phyloP scores from a whole-genome alignment of 306 rosid species.

The Castanea crenata region DNA sequence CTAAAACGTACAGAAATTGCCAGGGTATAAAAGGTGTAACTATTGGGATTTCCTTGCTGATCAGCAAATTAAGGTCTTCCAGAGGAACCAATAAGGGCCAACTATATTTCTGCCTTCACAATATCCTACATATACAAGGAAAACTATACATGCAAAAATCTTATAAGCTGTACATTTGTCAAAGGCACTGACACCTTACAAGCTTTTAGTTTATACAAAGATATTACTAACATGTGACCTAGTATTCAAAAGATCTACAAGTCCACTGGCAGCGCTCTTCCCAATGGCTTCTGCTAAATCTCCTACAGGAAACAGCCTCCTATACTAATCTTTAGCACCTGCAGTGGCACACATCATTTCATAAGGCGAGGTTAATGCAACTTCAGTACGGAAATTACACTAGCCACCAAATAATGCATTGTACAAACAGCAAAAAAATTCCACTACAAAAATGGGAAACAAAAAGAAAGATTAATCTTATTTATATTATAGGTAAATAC shows the following conservation, averaged over 20 bases:
- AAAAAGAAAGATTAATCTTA: background rate
- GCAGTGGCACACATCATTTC: background rate
- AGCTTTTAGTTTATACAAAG: background rate
- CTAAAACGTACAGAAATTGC: background rate
- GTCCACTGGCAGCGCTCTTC: background rate
- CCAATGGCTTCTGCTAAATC: background rate
- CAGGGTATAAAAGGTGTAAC: background rate
- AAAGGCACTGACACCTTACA: background rate
- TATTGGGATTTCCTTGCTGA: background rate
- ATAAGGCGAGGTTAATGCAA: background rate
- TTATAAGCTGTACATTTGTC: slow-evolving; percentile 21
- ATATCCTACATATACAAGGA: background rate
- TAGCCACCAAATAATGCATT: background rate
- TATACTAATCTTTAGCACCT: background rate
- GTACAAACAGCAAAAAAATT: background rate
- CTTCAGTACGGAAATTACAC: background rate
- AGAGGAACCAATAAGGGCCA: background rate
- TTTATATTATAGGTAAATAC: background rate
- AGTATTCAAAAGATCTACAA: background rate
- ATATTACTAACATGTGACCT: background rate
- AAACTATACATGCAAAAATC: slow-evolving; percentile 5
- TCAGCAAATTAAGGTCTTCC: background rate
- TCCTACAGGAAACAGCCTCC: background rate
- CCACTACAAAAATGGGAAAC: background rate
- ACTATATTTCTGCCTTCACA: background rate